Conservation (phyloP, 2,329 filamentous ascomycete species). For the Fusarium scirpi region DNA sequence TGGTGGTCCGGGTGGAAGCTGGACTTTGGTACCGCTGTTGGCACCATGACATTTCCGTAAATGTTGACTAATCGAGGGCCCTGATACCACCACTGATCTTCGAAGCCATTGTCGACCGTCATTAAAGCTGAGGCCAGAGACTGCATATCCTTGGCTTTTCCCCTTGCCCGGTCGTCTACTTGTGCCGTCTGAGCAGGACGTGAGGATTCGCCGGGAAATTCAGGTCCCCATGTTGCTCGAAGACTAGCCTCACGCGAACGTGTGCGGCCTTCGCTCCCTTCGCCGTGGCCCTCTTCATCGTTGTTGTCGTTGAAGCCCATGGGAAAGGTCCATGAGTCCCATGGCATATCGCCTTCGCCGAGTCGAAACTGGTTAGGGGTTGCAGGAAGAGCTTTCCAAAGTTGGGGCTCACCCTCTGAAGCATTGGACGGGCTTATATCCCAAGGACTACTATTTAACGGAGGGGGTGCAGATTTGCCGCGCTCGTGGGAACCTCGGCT, state of each 20-base stretch:
- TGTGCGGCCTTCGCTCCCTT: background rate
- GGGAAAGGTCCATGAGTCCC: slow-evolving; percentile 54
- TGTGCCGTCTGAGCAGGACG: background rate
- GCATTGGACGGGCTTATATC: slow-evolving; percentile 51
- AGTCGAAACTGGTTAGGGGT: slow-evolving; percentile 53
- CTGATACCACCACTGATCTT: slow-evolving; percentile 69
- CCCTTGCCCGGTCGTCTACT: slow-evolving; percentile 50
- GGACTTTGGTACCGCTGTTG: slow-evolving; percentile 29
- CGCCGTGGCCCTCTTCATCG: slow-evolving; percentile 11
- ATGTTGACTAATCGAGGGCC: slow-evolving; percentile 51
- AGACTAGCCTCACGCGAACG: slow-evolving; percentile 29
- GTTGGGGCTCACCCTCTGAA: slow-evolving; percentile 37
- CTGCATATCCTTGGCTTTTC: slow-evolving; percentile 56
- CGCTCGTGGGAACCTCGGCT: slow-evolving; percentile 55
- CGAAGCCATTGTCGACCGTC: slow-evolving; percentile 69
- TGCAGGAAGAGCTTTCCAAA: slow-evolving; percentile 60
- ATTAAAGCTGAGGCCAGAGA: slow-evolving; percentile 65
- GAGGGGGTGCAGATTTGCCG: slow-evolving; percentile 63
- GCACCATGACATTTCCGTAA: slow-evolving; percentile 36
- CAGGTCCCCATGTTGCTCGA: slow-evolving; percentile 39
- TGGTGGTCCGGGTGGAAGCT: slow-evolving; percentile 24
- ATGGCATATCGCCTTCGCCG: slow-evolving; percentile 62
- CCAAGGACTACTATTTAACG: slow-evolving; percentile 62
- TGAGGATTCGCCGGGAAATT: slow-evolving; percentile 25
- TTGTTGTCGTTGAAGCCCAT: slow-evolving; percentile 38